Conservation (phyloP, 1,284 basidiomycete species). For the Vanrija sp. region DNA sequence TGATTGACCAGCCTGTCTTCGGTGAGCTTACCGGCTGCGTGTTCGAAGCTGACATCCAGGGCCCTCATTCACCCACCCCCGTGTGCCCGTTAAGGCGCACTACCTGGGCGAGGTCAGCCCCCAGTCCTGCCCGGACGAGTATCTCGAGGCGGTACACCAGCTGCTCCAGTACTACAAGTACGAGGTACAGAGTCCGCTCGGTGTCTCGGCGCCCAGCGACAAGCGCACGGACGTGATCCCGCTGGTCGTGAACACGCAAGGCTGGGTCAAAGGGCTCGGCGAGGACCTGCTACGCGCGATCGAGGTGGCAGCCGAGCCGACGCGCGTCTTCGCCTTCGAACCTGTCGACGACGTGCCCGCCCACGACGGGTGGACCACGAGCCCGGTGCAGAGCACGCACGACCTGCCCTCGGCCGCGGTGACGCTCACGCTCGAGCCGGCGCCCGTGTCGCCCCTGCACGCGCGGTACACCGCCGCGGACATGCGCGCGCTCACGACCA, state of each 20-base stretch:
- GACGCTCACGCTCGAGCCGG: slow-evolving; percentile 30
- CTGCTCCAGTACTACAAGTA: slow-evolving; percentile 68
- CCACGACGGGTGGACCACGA: slow-evolving; percentile 27
- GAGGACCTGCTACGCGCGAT: slow-evolving; percentile 71
- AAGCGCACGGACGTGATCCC: slow-evolving; percentile 63
- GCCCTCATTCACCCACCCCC: slow-evolving; percentile 77
- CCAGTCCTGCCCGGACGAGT: slow-evolving; percentile 71
- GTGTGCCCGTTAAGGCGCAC: slow-evolving; percentile 68
- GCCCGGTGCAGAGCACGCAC: slow-evolving; percentile 17
- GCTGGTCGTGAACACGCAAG: slow-evolving; percentile 91
- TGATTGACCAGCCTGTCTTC: slow-evolving; percentile 65
- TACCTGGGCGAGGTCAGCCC: slow-evolving; percentile 79
- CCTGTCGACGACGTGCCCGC: slow-evolving; percentile 4
- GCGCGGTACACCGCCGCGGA: slow-evolving; percentile 67
- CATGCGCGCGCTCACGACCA: slow-evolving; percentile 63
- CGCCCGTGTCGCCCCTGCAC: slow-evolving; percentile 43
- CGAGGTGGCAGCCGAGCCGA: slow-evolving; percentile 63
- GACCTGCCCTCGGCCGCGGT: slow-evolving; percentile 12
- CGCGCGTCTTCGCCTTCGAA: slow-evolving; percentile 60
- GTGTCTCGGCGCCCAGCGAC: slow-evolving; percentile 12
- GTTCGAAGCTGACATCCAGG: slow-evolving; percentile 52
- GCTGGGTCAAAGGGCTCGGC: slow-evolving; percentile 93
- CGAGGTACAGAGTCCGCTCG: slow-evolving; percentile 59
- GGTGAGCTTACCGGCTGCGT: slow-evolving; percentile 53
- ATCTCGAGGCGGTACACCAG: slow-evolving; percentile 65